A percentile compares a stretch with the other conserved stretches of the same genome.
Conservation (phyloP, 768 basidiomycete species). For the Hypholoma sublateritium region DNA sequence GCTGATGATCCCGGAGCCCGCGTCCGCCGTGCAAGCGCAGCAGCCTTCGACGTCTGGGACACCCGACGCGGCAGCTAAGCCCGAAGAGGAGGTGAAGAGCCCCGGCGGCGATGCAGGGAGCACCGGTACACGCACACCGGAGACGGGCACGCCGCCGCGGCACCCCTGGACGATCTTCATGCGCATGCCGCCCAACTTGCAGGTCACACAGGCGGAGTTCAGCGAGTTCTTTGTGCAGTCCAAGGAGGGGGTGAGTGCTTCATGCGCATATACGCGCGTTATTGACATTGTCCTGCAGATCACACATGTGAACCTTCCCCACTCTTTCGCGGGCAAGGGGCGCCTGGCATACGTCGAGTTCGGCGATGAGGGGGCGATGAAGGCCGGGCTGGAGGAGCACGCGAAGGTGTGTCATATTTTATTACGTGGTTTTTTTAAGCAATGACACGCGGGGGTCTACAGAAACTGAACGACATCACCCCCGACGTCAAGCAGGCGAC, state of each 20-base stretch:
- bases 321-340: constrained; percentile 44
- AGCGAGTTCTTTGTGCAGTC: constrained; percentile 77
- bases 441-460: constrained; percentile 6
- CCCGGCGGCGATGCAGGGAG: constrained; percentile 49
- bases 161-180: constrained; percentile 89
- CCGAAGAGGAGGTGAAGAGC: constrained; percentile 43
- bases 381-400: constrained; percentile 72
- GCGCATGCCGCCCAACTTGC: constrained; percentile 48
- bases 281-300: constrained; percentile 43
- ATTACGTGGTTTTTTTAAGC: constrained; percentile 2
- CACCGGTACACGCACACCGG: constrained; percentile 70
- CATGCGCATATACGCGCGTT: neutral
- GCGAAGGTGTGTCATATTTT: constrained; percentile 55
- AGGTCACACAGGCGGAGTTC: constrained; percentile 62
- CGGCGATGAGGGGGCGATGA: constrained; percentile 85
- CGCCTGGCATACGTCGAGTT: constrained; percentile 88
- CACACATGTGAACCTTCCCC: constrained; percentile 63
- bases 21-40: constrained; percentile 23
- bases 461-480: constrained; percentile 69
- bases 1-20: constrained; percentile 30
- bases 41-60: constrained; percentile 20
- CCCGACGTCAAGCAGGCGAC: constrained; percentile 74
- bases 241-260: constrained; percentile 58
- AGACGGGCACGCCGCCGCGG: constrained; percentile 56
- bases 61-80: constrained; percentile 21